A percentile compares a stretch with the other conserved stretches of the same genome.
phyloP scores from a whole-genome alignment of 192 early-diverging fungal genomes.

The Podila clonocystis region DNA sequence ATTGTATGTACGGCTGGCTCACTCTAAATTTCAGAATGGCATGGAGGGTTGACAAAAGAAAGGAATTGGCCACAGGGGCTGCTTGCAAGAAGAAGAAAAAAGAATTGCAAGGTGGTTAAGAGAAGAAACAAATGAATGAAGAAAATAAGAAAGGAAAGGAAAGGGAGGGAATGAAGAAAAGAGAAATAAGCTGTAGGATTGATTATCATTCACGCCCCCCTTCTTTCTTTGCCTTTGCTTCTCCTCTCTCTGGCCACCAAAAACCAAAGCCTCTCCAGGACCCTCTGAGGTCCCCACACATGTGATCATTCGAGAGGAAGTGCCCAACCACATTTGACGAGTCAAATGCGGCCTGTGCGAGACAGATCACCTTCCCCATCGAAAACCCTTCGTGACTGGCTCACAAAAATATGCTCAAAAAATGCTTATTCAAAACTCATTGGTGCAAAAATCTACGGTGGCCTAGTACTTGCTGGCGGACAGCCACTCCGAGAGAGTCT shows the following conservation, averaged over 20 bases:
- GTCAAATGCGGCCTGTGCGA: background rate
- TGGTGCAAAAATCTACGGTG: too few species aligned
- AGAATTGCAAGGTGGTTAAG: too few species aligned
- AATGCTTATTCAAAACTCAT: background rate
- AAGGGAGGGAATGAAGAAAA: background rate
- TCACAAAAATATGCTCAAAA: background rate
- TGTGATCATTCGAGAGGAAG: too few species aligned
- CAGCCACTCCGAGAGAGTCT: constrained; percentile 62
- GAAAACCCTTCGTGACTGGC: background rate
- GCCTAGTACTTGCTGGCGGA: constrained; percentile 35
- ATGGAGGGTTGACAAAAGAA: too few species aligned
- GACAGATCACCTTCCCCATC: background rate
- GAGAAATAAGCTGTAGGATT: background rate
- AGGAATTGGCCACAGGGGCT: too few species aligned
- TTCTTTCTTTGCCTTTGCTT: constrained; percentile 2
- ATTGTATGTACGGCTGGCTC: too few species aligned
- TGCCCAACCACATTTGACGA: too few species aligned
- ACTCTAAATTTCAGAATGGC: too few species aligned
- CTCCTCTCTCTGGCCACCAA: background rate
- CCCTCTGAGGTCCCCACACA: too few species aligned
- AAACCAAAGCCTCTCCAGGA: too few species aligned
- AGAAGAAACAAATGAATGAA: background rate
- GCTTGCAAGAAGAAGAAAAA: constrained; percentile 4
- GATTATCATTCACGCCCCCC: background rate
- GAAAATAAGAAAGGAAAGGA: too few species aligned